A percentile compares a stretch with the other conserved stretches of the same genome.
These are phyloP conservation scores for Erythrobasidium hasegawianum DNA, from an alignment of 1,284 basidiomycete genomes.

Conservation along the genomic window DNA sequence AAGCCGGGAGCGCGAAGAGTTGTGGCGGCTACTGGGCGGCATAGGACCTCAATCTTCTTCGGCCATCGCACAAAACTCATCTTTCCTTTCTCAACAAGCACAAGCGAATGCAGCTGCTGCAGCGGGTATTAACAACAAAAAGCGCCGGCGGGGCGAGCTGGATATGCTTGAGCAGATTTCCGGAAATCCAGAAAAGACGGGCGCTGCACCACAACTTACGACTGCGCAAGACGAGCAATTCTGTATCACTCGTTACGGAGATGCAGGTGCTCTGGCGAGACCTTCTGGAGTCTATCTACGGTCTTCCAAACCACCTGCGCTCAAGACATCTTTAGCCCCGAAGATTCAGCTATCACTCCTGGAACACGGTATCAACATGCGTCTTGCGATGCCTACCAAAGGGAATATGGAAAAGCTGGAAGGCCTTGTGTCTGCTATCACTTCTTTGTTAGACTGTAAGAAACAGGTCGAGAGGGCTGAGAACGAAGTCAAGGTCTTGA, in stretches of 20 bases:
- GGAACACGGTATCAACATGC: conserved; percentile 65
- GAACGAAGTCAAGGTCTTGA: conserved; percentile 70
- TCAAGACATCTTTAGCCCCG: conserved; percentile 67
- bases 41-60: conserved; percentile 45
- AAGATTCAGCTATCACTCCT: conserved; percentile 66
- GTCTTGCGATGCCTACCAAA: conserved; percentile 85
- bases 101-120: conserved; percentile 32
- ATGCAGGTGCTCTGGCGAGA: conserved; percentile 42
- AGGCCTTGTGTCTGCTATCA: conserved; percentile 65
- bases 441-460: conserved; percentile 76
- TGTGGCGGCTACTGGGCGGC: conserved; percentile 68
- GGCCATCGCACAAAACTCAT: conserved; percentile 30
- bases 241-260: conserved; percentile 71
- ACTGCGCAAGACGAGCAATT: conserved; percentile 60
- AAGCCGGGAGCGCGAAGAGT: conserved; percentile 81
- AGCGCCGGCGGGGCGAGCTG: conserved; percentile 40
- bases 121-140: conserved; percentile 37
- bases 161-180: conserved; percentile 24
- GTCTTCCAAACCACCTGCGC: conserved; percentile 71
- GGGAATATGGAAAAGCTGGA: conserved; percentile 71
- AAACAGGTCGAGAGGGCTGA: conserved; percentile 78
- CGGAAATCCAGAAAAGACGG: conserved; percentile 15
- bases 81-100: conserved; percentile 24
- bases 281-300: conserved; percentile 61
- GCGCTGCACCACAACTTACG: conserved; percentile 13